These are phyloP conservation scores for Stephania japonica DNA, from an alignment of 164 flowering plant genomes.

Conservation along the genomic window DNA sequence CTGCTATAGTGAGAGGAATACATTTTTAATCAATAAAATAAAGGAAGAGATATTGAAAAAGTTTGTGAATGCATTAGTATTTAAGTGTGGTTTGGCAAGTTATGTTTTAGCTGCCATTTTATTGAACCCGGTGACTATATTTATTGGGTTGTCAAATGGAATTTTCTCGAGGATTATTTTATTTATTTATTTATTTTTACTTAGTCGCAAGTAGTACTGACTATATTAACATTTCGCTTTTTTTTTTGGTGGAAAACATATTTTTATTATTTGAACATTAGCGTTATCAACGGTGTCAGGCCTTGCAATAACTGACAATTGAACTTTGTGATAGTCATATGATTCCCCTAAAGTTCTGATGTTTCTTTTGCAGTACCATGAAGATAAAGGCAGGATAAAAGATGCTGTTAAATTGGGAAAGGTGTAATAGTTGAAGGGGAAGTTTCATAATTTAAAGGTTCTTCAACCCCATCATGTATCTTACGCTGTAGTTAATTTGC, in stretches of 20 bases:
- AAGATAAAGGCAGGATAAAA: constrained; percentile 69
- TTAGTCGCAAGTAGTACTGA: not conserved
- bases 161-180: not conserved
- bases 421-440: constrained; percentile 43
- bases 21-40: not conserved
- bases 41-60: not conserved
- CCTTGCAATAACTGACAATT: not conserved
- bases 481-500: constrained; percentile 5
- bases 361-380: constrained; percentile 57
- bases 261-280: not conserved
- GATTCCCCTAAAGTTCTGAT: not conserved
- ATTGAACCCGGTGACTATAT: not conserved
- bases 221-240: not conserved
- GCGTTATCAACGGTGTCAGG: not conserved
- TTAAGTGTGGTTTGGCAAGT: not conserved
- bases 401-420: constrained; percentile 66
- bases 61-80: not conserved
- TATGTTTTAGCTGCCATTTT: not conserved
- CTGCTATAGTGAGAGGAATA: not conserved
- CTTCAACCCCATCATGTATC: not conserved
- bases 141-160: not conserved
- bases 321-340: not conserved
- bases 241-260: too few species aligned
- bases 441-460: not conserved
- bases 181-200: not conserved